Conservation (phyloP, 345 rosid species). For the Euphorbia peplus region DNA sequence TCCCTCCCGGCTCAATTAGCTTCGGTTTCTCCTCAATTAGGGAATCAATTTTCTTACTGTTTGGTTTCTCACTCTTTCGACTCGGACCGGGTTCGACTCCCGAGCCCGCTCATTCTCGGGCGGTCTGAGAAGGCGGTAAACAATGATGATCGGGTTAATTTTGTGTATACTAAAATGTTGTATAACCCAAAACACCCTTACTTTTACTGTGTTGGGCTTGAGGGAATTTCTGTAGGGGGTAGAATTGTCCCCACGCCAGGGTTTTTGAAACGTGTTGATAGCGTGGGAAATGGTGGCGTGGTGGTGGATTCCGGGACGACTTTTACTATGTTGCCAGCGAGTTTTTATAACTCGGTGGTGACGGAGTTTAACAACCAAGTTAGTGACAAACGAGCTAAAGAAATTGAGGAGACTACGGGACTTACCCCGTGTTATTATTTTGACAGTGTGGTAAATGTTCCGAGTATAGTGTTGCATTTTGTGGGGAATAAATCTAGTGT, state of each 20-base stretch:
- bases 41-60: conserved; percentile 83
- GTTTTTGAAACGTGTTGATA: conserved; percentile 48
- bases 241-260: conserved; percentile 63
- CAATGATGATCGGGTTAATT: conserved; percentile 20
- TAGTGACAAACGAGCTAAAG: conserved; percentile 58
- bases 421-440: conserved; percentile 71
- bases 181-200: conserved; percentile 82
- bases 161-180: conserved; percentile 64
- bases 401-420: conserved; percentile 62
- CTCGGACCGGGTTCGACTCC: conserved; percentile 53
- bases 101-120: conserved; percentile 92
- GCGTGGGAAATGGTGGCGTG: conserved; percentile 68
- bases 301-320: conserved; percentile 97
- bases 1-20: conserved; percentile 82
- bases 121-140: conserved; percentile 43
- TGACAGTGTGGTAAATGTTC: conserved; percentile 42
- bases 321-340: conserved; percentile 84
- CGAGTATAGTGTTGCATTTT: conserved; percentile 55
- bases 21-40: conserved; percentile 56
- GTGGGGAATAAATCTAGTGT: conserved; percentile 69
- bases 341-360: conserved; percentile 55
- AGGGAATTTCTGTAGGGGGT: conserved; percentile 72
- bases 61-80: conserved; percentile 84
- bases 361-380: conserved; percentile 61
- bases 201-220: conserved; percentile 78